Conservation (phyloP, 2,329 filamentous ascomycete species). For the Lanzia echinophila region DNA sequence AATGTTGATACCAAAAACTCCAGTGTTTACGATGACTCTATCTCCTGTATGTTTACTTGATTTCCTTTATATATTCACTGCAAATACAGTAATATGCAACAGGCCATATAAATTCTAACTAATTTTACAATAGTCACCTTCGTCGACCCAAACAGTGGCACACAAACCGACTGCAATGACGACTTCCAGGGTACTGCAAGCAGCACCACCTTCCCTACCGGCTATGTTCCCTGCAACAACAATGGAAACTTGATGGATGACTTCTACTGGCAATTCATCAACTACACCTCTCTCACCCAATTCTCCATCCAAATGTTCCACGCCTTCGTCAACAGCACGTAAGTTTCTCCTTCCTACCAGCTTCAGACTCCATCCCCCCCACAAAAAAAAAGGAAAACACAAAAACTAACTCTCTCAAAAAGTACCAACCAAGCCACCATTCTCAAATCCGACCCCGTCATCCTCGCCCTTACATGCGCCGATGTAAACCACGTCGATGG, state of each 20-base stretch:
- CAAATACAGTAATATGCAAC: constrained; percentile 5
- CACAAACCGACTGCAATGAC: constrained; percentile 20
- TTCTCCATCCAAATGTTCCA: constrained; percentile 23
- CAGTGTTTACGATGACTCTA: constrained; percentile 6
- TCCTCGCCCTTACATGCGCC: constrained; percentile 1
- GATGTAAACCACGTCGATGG: constrained; percentile 9
- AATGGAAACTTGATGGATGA: constrained; percentile 10
- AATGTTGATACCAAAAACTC: background rate
- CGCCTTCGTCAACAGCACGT: constrained; percentile 20
- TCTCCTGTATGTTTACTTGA: constrained; percentile 6
- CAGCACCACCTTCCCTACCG: constrained; percentile 14
- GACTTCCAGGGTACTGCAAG: constrained; percentile 17
- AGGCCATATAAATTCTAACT: background rate
- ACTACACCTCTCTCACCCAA: constrained; percentile 9
- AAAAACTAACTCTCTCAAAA: background rate
- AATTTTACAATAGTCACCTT: constrained; percentile 19
- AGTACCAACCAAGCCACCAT: background rate
- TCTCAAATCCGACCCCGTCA: background rate
- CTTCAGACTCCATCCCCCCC: background rate
- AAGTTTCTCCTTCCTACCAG: constrained; percentile 1
- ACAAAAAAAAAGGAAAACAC: background rate
- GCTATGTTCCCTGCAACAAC: constrained; percentile 11
- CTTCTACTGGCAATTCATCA: constrained; percentile 22
- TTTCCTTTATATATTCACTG: constrained; percentile 13
- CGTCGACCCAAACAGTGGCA: constrained; percentile 26